Conservation (phyloP, 306 rosid species). For the Vachellia pachyceras region DNA sequence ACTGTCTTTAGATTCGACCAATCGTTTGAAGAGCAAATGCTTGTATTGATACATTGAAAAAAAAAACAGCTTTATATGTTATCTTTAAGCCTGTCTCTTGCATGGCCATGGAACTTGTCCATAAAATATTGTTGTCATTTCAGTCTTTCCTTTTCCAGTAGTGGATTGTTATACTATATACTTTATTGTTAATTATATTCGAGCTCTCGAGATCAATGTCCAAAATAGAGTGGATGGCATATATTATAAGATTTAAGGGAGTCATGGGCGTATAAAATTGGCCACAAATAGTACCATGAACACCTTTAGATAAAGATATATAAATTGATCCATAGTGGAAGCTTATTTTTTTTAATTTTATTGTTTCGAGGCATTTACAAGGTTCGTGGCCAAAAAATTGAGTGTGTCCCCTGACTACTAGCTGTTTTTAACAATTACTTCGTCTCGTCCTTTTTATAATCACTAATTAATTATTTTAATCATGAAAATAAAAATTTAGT, state of each 20-base stretch:
- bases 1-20: too few relatives aligned
- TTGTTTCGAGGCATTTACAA: neutral
- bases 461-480: too few relatives aligned
- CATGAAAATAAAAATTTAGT: too few relatives aligned
- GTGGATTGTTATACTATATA: neutral
- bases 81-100: neutral
- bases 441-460: too few relatives aligned
- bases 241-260: neutral
- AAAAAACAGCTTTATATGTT: too few relatives aligned
- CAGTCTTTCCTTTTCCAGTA: neutral
- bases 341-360: neutral
- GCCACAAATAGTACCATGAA: neutral
- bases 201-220: neutral
- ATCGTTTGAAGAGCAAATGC: too few relatives aligned
- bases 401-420: neutral
- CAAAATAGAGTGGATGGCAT: neutral
- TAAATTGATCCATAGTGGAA: neutral
- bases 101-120: neutral
- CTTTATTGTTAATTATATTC: neutral
- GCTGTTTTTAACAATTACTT: too few relatives aligned
- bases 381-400: neutral
- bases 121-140: neutral
- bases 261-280: neutral
- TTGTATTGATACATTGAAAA: neutral
- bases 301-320: neutral